Evolutionary conservation across 140 eudicot species (phyloP).

Genomic region (Anethum foeniculum): DNA sequence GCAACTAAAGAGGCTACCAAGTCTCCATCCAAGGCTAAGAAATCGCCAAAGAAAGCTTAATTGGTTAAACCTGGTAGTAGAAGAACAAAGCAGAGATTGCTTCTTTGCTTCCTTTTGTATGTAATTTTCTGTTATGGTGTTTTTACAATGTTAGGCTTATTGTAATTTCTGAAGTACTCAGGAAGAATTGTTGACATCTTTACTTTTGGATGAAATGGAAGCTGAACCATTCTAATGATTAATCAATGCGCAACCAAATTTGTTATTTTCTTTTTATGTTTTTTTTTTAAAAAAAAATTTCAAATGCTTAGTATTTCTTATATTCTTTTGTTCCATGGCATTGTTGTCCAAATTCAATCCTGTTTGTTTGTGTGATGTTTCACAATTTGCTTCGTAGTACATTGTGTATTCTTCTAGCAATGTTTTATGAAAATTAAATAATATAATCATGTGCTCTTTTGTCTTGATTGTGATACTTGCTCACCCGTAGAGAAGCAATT

Average conservation of each 20-base stretch:
- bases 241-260: not conserved
- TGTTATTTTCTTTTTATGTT: not conserved
- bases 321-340: not conserved
- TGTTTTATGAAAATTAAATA: not conserved
- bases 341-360: not conserved
- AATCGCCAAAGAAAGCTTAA: constrained; percentile 50
- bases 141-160: not conserved
- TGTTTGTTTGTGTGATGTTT: not conserved
- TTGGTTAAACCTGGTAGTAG: not conserved
- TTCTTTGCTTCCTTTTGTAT: not conserved
- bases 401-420: not conserved
- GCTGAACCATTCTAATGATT: not conserved
- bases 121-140: not conserved
- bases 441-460: too few relatives aligned
- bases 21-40: constrained; percentile 38
- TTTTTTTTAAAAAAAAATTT: too few relatives aligned
- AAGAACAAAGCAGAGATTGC: not conserved
- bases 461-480: too few relatives aligned
- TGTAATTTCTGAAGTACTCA: not conserved
- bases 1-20: constrained; percentile 27
- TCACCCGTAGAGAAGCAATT: not conserved
- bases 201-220: not conserved
- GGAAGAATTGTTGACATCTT: not conserved
- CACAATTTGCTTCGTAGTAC: not conserved
- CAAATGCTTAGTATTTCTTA: not conserved